phyloP scores from a whole-genome alignment of 208 protist species.

The Leishmania braziliensis region DNA sequence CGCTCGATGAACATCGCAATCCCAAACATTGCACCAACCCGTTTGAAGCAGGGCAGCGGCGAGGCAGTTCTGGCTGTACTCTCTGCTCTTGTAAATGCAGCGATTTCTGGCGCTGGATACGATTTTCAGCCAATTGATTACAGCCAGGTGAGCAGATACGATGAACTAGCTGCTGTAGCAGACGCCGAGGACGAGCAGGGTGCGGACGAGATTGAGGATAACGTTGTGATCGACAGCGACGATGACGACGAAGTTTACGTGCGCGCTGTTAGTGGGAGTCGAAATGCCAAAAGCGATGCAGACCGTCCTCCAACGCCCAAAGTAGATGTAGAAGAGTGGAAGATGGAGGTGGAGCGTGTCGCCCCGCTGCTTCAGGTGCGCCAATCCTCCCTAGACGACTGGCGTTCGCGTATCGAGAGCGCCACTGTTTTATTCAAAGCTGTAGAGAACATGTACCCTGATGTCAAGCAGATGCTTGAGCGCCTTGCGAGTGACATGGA shows the following conservation, averaged over 20 bases:
- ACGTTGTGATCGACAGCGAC: conserved; percentile 87
- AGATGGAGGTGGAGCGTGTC: conserved; percentile 88
- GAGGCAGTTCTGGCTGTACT: conserved; percentile 81
- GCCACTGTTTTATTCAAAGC: conserved; percentile 81
- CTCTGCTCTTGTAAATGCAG: conserved; percentile 72
- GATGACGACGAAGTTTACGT: conserved; percentile 86
- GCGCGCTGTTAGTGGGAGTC: conserved; percentile 34
- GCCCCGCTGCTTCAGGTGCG: conserved; percentile 81
- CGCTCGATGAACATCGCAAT: conserved; percentile 73
- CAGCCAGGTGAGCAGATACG: conserved; percentile 72
- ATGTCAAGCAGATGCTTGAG: conserved; percentile 86
- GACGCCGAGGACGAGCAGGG: conserved; percentile 72
- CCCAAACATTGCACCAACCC: conserved; percentile 79
- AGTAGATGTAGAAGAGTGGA: conserved; percentile 88
- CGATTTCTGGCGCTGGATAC: conserved; percentile 64
- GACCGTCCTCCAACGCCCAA: conserved; percentile 28
- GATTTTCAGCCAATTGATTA: conserved; percentile 77
- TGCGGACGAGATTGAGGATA: conserved; percentile 73
- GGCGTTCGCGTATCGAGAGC: conserved; percentile 84
- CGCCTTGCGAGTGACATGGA: conserved; percentile 83
- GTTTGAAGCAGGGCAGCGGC: conserved; percentile 84
- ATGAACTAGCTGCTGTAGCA: conserved; percentile 74
- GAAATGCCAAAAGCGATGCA: conserved; percentile 17
- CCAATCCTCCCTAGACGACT: conserved; percentile 66
- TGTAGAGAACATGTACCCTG: conserved; percentile 91